Conservation (phyloP, 1,284 basidiomycete species). For the Stygiomarasmius scandens region DNA sequence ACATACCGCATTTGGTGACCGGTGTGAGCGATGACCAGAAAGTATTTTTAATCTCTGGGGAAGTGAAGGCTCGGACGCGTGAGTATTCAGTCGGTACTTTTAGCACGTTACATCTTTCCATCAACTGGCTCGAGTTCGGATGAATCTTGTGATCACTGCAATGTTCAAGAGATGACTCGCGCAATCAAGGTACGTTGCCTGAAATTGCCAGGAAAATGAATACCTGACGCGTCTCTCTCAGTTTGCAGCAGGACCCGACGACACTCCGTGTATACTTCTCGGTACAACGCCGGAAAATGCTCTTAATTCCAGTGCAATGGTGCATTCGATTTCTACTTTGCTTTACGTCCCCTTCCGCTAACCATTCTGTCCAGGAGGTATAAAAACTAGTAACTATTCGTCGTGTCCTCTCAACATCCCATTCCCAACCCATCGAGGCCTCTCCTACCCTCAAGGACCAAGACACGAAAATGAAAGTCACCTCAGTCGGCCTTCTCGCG, state of each 20-base stretch:
- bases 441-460: neutral
- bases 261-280: slow-evolving; percentile 11
- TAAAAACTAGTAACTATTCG: neutral
- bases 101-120: no score
- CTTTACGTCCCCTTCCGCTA: neutral
- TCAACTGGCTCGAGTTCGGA: no score
- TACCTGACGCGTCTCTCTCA: neutral
- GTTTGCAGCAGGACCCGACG: slow-evolving; percentile 7
- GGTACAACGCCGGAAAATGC: slow-evolving; percentile 11
- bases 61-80: no score
- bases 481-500: slow-evolving; percentile 46
- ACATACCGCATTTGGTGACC: no score
- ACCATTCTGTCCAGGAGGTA: neutral
- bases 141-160: no score
- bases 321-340: no score
- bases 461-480: slow-evolving; percentile 41
- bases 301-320: neutral
- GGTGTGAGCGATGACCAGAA: no score
- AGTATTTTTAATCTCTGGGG: no score
- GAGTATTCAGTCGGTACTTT: no score
- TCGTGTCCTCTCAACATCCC: neutral
- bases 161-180: no score
- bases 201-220: neutral
- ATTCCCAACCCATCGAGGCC: neutral
- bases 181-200: no score